Conservation (phyloP, 805 yeast species). For the Yamadazyma paraphyllophila region DNA sequence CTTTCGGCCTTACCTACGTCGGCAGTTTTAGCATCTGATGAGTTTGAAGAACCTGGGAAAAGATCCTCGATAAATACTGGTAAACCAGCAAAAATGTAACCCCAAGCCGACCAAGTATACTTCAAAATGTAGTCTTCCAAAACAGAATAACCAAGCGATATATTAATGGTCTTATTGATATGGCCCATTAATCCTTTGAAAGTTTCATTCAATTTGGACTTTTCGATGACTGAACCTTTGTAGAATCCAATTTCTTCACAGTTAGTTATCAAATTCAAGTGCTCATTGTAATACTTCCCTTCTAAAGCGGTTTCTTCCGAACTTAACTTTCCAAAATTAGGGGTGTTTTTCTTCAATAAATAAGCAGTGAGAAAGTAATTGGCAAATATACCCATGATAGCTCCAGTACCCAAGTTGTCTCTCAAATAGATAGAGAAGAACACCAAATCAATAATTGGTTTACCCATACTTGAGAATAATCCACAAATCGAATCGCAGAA, state of each 20-base stretch:
- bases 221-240: conserved; percentile 82
- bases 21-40: neutral
- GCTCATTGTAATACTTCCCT: conserved; percentile 86
- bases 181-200: conserved; percentile 58
- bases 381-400: conserved; percentile 74
- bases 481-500: conserved; percentile 81
- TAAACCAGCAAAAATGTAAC: conserved; percentile 85
- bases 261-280: conserved; percentile 78
- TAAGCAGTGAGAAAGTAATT: conserved; percentile 82
- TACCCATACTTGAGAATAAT: conserved; percentile 84
- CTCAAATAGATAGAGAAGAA: conserved; percentile 82
- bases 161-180: conserved; percentile 51
- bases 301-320: conserved; percentile 74
- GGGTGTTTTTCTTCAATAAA: conserved; percentile 69
- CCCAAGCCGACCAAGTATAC: conserved; percentile 93
- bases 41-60: conserved; percentile 7
- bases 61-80: conserved; percentile 71
- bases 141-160: conserved; percentile 65
- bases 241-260: conserved; percentile 94
- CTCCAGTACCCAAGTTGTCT: conserved; percentile 84
- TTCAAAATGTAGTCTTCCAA: conserved; percentile 85
- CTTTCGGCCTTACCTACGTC: conserved; percentile 35
- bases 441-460: conserved; percentile 82
- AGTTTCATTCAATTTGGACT: conserved; percentile 56
- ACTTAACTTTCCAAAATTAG: conserved; percentile 78